Evolutionary conservation across 345 rosid species (phyloP), one percentile per base, ranked within the genome.

Genomic region (Streptanthus diversifolius): DNA sequence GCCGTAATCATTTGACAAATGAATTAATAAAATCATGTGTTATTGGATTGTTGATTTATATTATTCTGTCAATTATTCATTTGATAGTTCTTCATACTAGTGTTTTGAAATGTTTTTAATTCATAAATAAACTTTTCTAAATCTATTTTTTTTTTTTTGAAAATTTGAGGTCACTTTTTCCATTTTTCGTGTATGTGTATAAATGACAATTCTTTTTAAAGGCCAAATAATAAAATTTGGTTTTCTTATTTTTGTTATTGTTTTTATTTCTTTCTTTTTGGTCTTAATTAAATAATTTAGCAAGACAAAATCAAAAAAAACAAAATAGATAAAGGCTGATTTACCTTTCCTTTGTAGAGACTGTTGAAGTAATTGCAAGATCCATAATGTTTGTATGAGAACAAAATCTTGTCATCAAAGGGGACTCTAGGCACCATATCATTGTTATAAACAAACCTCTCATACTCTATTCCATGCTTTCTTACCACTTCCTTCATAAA

Each of bases 401-500:
- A 74, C 4, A 76, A 17, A 12, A 30, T 18, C 55, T 77, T 76
- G 78, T 84, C 87, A 62, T 90, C 91, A 2, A 37, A 39, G 2
- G 93, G 90, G 52, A 85, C 8, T 69, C 91, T 84, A 3, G 96
- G 85, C 27, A 90, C 75, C 27, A 82, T 17, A 62, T 90, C 96
- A 60, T 82, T 84, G 35, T 71, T 52, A 29, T 90, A 85, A 29
- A 90, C 93, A 74, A 80, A 86, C 56, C 91, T 88, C 78, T 74
- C 22, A 45, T 88, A 86, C 63, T 72, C 80, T 56, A 84, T 67
- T 8, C 52, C 68, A 37, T 88, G 39, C 12, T 57, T 27, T 1
- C 7, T 3, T 36, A 90, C n/a, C 49, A 71, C 63, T 9, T 25
- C 39, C n/a, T 81, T 78, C 97, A 85, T 81, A 54, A 74, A 88